Evolutionary conservation across 768 basidiomycete genomes (phyloP).

Genomic region (Candolleomyces efflorescens): DNA sequence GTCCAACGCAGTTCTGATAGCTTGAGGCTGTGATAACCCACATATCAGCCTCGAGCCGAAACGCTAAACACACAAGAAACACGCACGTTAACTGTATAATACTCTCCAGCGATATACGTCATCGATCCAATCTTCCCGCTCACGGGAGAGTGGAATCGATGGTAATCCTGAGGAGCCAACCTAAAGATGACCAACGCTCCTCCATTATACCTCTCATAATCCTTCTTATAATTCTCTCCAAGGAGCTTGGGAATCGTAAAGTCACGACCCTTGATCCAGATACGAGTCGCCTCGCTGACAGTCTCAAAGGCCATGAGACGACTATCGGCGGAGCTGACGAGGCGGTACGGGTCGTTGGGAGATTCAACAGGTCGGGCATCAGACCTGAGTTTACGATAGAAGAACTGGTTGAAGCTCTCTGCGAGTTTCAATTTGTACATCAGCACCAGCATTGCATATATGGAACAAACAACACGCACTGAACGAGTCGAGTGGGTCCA

Average conservation of each 20-base stretch:
- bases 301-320: conserved; percentile 94
- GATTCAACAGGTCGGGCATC: conserved; percentile 71
- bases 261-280: conserved; percentile 98
- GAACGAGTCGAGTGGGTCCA: conserved; percentile 80
- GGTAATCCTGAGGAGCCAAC: conserved; percentile 92
- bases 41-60: background rate
- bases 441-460: background rate
- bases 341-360: conserved; percentile 68
- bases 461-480: conserved; percentile 41
- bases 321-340: conserved; percentile 93
- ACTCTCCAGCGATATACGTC: conserved; percentile 83
- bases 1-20: conserved; percentile 83
- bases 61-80: background rate
- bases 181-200: conserved; percentile 89
- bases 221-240: conserved; percentile 69
- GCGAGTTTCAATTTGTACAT: background rate
- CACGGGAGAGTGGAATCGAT: conserved; percentile 88
- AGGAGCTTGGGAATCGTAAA: conserved; percentile 80
- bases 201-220: conserved; percentile 67
- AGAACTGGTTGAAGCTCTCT: conserved; percentile 95
- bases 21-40: conserved; percentile 66
- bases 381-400: conserved; percentile 86
- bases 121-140: conserved; percentile 81
- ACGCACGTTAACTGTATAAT: conserved; percentile 91
- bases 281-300: conserved; percentile 74